Base-by-base conservation (phyloP, 306 rosid genomes). In the Amphicarpaea edgeworthii region DNA sequence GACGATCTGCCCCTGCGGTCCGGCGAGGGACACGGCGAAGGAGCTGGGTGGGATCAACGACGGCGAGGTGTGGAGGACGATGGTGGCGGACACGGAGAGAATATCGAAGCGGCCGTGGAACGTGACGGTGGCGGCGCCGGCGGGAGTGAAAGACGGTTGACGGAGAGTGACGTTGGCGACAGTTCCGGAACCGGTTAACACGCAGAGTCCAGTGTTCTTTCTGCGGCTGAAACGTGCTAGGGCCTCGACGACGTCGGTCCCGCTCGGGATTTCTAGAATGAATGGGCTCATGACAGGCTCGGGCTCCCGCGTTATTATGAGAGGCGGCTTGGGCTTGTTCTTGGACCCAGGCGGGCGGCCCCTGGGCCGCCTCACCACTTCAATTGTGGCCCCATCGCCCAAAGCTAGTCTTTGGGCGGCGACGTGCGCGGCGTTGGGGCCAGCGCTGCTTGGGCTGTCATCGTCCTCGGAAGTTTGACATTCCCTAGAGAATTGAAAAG, bases 341-440 rank as follows among this genome's bases (percentile, higher is more conserved):
- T 90, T 93, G 57, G 98, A 91, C 3, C 98, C 98, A 0, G 93
- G 96, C 0, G 98, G 98, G 4, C 98, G 98, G 54, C 98, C 98
- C 1, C 90, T 69, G 28, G 96, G 89, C 12, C 91, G 79, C 12
- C 93, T 64, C 1, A 73, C 71, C 1, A 86, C 86, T 17, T 94
- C 98, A 7, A 88, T 84, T 38, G 91, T 73, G 14, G 94, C 87
- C 8, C 86, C 96, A 30, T 93, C 77, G 47, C 58, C 0, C 17
- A 73, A 46, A n/a, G 42, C 40, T 2, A 72, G 46, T 6, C 61
- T 69, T 1, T 67, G 86, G 32, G 58, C 38, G 10, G 83, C 7
- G n/a, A n/a, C n/a, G n/a, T n/a, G n/a, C n/a, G 15, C 2, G 3
- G 58, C 9, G 8, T 70, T 62, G 30, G 84, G 79, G 4, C 90